Evolutionary conservation across 2,329 filamentous ascomycete genomes (phyloP).

Genomic region (Xylaria sp.): DNA sequence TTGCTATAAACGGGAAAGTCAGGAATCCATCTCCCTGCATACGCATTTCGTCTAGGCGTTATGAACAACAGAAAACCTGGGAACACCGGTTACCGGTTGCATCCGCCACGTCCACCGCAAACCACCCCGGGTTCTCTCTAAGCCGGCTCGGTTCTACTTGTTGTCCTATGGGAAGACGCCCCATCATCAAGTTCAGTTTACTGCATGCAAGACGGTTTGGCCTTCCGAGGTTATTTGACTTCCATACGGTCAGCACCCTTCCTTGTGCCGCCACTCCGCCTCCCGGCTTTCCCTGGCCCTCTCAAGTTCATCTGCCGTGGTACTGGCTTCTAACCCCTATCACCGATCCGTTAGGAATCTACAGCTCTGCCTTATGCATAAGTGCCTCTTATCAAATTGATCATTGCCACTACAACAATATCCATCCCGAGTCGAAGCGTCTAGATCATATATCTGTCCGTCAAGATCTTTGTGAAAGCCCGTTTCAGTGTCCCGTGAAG

Average conservation of each 20-base stretch:
- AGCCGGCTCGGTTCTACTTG: slow-evolving; percentile 41
- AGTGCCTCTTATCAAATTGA: slow-evolving; percentile 21
- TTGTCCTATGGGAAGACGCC: slow-evolving; percentile 47
- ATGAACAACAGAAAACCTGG: slow-evolving; percentile 33
- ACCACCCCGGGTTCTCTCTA: slow-evolving; percentile 43
- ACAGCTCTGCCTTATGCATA: slow-evolving; percentile 18
- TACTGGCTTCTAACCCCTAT: slow-evolving; percentile 17
- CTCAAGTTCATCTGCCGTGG: slow-evolving; percentile 20
- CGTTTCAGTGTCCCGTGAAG: not conserved
- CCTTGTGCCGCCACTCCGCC: slow-evolving; percentile 34
- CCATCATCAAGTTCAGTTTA: slow-evolving; percentile 47
- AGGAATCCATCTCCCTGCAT: slow-evolving; percentile 37
- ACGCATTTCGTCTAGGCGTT: slow-evolving; percentile 35
- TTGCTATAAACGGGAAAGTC: slow-evolving; percentile 34
- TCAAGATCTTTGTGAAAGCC: not conserved
- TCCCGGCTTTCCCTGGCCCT: slow-evolving; percentile 5
- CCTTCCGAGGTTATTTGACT: slow-evolving; percentile 41
- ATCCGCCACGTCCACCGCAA: slow-evolving; percentile 44
- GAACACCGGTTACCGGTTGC: slow-evolving; percentile 28
- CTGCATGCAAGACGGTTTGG: slow-evolving; percentile 45
- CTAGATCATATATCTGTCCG: slow-evolving; percentile 8
- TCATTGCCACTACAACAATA: not conserved
- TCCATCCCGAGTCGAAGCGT: slow-evolving; percentile 11
- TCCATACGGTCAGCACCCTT: slow-evolving; percentile 41
- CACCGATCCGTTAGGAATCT: slow-evolving; percentile 9